Evolutionary conservation across 1,284 basidiomycete species (phyloP).

Genomic region (Boletellus sp.): DNA sequence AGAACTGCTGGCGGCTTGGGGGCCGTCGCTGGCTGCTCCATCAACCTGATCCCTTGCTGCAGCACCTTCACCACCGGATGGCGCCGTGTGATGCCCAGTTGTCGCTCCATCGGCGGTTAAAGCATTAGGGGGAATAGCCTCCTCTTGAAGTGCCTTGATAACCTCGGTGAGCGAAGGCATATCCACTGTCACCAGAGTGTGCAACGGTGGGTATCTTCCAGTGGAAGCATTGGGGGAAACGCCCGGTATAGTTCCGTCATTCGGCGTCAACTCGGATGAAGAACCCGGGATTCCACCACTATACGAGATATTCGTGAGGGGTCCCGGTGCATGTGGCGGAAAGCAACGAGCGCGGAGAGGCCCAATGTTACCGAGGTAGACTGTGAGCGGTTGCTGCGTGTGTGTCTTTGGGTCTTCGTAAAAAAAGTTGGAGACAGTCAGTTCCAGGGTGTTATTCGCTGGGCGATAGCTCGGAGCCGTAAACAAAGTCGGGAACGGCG

Average conservation of each 20-base stretch:
- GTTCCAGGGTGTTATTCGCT: slow-evolving; percentile 68
- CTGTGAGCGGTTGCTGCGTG: slow-evolving; percentile 68
- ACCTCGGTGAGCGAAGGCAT: slow-evolving; percentile 70
- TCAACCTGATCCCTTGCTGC: slow-evolving; percentile 20
- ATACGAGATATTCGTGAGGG: slow-evolving; percentile 58
- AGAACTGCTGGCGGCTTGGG: slow-evolving; percentile 23
- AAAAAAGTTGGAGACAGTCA: slow-evolving; percentile 84
- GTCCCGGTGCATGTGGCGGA: slow-evolving; percentile 63
- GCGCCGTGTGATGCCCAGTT: slow-evolving; percentile 34
- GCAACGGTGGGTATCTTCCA: slow-evolving; percentile 54
- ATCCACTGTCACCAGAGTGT: slow-evolving; percentile 76
- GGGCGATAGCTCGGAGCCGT: slow-evolving; percentile 75
- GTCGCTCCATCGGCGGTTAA: slow-evolving; percentile 33
- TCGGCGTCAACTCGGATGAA: slow-evolving; percentile 30
- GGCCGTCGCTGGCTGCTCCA: slow-evolving; percentile 15
- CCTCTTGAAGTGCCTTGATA: slow-evolving; percentile 70
- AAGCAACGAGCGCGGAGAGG: slow-evolving; percentile 73
- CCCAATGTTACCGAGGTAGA: slow-evolving; percentile 87
- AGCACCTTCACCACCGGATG: slow-evolving; percentile 19
- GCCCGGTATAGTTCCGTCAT: slow-evolving; percentile 30
- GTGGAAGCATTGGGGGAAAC: slow-evolving; percentile 27
- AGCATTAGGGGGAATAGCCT: slow-evolving; percentile 45
- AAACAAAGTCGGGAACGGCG: slow-evolving; percentile 85
- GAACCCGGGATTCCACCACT: slow-evolving; percentile 38
- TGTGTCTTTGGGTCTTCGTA: slow-evolving; percentile 67